Evolutionary conservation across 2,329 filamentous ascomycete genomes (phyloP).

Genomic region (Xylariaceae sp.): DNA sequence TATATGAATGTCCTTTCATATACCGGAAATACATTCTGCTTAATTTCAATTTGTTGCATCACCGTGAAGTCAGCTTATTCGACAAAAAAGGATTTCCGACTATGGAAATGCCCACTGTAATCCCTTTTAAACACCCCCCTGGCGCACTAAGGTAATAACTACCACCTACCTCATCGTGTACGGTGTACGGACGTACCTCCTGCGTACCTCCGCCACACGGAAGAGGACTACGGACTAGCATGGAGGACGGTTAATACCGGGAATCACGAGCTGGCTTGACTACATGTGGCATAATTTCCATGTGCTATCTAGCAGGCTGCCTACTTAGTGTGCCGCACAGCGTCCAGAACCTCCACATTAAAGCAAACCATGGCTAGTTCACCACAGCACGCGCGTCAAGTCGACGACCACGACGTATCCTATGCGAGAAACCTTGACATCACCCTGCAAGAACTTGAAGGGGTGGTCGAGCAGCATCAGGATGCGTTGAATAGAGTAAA

Average conservation of each 20-base stretch:
- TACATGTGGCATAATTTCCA: background rate
- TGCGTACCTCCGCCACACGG: too few species aligned
- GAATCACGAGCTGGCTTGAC: background rate
- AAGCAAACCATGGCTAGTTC: conserved; percentile 24
- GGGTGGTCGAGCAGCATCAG: conserved; percentile 52
- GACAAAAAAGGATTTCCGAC: too few species aligned
- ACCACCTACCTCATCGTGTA: too few species aligned
- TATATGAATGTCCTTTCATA: too few species aligned
- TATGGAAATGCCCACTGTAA: too few species aligned
- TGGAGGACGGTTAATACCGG: background rate
- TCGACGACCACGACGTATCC: conserved; percentile 35
- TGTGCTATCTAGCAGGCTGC: too few species aligned
- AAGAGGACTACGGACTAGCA: background rate
- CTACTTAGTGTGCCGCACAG: background rate
- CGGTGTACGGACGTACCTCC: too few species aligned
- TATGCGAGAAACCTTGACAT: conserved; percentile 58
- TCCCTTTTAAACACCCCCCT: too few species aligned
- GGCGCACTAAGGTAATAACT: too few species aligned
- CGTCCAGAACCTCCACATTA: background rate
- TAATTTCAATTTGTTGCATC: too few species aligned
- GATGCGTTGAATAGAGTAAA: conserved; percentile 45
- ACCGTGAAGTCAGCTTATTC: too few species aligned
- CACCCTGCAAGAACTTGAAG: conserved; percentile 64
- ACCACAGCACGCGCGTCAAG: conserved; percentile 27
- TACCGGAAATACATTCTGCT: too few species aligned